A percentile compares a stretch with the other conserved stretches of the same genome.
phyloP scores from a whole-genome alignment of 2,329 filamentous ascomycete genomes.

The Ceratocystis harringtonii region DNA sequence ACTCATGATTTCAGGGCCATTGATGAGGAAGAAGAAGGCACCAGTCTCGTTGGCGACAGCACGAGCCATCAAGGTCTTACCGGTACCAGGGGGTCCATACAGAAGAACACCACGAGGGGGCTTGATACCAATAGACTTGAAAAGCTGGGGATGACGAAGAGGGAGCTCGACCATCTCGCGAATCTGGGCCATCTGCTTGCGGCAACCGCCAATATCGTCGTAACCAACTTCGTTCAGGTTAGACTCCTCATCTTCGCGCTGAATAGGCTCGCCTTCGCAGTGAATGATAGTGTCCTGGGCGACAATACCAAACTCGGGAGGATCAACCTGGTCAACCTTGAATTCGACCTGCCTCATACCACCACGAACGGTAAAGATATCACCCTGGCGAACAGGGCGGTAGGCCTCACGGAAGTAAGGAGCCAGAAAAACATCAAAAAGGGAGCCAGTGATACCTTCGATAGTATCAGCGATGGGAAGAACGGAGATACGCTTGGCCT shows the following conservation, averaged over 20 bases:
- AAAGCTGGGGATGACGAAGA: slow-evolving; percentile 90
- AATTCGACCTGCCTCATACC: slow-evolving; percentile 99
- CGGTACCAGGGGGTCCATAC: slow-evolving; percentile 91
- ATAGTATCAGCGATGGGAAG: slow-evolving; percentile 96
- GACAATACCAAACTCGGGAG: slow-evolving; percentile 95
- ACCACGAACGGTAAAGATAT: slow-evolving; percentile 92
- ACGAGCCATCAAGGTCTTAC: slow-evolving; percentile 98
- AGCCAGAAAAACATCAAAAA: slow-evolving; percentile 98
- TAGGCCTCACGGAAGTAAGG: slow-evolving; percentile 99
- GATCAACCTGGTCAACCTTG: slow-evolving; percentile 98
- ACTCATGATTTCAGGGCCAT: slow-evolving; percentile 98
- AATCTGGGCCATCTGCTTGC: slow-evolving; percentile 99
- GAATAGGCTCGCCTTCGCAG: slow-evolving; percentile 87
- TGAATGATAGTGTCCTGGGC: slow-evolving; percentile 98
- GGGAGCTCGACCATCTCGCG: slow-evolving; percentile 96
- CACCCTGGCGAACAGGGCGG: slow-evolving; percentile 89
- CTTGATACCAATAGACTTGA: slow-evolving; percentile 99
- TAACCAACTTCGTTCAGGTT: slow-evolving; percentile 99
- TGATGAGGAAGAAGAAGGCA: slow-evolving; percentile 99
- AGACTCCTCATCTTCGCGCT: slow-evolving; percentile 97
- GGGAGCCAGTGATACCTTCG: slow-evolving; percentile 89
- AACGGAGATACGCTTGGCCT: slow-evolving; percentile 98
- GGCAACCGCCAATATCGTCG: slow-evolving; percentile 96
- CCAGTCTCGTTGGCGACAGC: slow-evolving; percentile 98
- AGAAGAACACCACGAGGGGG: slow-evolving; percentile 95